Base-by-base conservation (phyloP, 768 basidiomycete species). In the Macrolepiota fuliginosa region DNA sequence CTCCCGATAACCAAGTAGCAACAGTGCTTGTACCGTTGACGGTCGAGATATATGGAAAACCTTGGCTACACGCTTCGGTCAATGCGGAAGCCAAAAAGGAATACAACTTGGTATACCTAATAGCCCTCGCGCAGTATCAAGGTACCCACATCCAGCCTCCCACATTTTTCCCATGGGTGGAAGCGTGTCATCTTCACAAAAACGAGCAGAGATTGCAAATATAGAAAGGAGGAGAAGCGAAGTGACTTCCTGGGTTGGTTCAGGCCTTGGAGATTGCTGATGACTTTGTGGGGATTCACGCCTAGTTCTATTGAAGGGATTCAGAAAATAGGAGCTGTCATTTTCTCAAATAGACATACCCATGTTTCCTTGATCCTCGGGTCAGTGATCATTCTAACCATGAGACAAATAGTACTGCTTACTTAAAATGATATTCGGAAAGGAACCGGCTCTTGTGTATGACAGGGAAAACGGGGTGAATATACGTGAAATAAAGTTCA, bases 401-500 rank as follows among this genome's bases (percentile, higher is more conserved):
- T 25, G 25, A 4, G 12, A 17, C 52, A 51, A 37, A 29, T 51
- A 40, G 29, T 37, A 17, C 6, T 27, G 42, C 60, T 66, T 65
- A 85, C 86, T 81, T 81, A 15, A 76, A 72, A 40, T 78, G 74
- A 68, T 84, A 94, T 64, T 90, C 86, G 17, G 81, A 72, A 65
- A 90, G 70, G 71, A 94, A 93, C 22, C 83, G 81, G 12, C 73
- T 75, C 72, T 88, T 90, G 72, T 91, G 85, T n/a, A 94, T 73
- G 50, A 95, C 79, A 6, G 94, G 94, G 67, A 91, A 90, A 56
- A 87, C 79, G 5, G 94, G 92, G 66, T 96, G 93, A 32, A 90
- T 86, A 67, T 92, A 90, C 11, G 83, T 84, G 73, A 94, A 94
- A 72, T 92, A 96, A 7, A 93, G 75, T 35, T 84, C 81, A 54